Evolutionary conservation across 805 yeast species (phyloP), one percentile per base, ranked within the genome.

Genomic region (Yarrowia sp.): DNA sequence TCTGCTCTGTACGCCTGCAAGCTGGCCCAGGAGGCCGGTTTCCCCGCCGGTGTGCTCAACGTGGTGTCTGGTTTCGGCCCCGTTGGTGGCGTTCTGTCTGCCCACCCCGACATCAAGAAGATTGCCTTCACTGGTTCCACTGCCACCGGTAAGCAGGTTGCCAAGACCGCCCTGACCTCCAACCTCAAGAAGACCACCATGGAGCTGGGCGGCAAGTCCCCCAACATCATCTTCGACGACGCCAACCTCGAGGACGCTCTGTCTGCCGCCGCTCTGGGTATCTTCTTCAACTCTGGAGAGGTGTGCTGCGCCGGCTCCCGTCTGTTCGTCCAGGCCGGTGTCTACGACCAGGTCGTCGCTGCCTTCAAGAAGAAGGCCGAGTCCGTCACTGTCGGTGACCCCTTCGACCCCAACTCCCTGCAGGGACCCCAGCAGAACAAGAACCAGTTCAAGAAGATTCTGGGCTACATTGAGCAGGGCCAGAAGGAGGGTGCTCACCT

Each of bases 131-230:
- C 98, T 68, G 98, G 98, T 72, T 92, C 97, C 48, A 92, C 97
- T 56, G 91, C 89, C 56, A 89, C 92, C 69, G 98, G 98, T 76
- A 88, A 88, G 78, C 80, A 79, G 73, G 89, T 93, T 76, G 89
- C 90, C 88, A 85, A 84, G 79, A 82, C 85, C 71, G 94, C 97
- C 70, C 89, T 89, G 69, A 83, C 89, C 52, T 73, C 78, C 43
- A 86, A 87, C 79, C 83, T 93, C 80, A 92, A 92, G 83, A 91
- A 89, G 78, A 91, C 93, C 71, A 92, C 97, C 58, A 84, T 93
- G 77, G 98, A 93, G 82, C 87, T 92, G 74, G 98, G 98, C 76
- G 98, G 98, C 77, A 93, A 93, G 82, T 91, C 97, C 32, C 97
- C 98, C 74, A 88, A 89, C 78, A 87, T 93, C 72, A 88, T 93